phyloP scores from a whole-genome alignment of 148 eudicot genomes.

The Limonium bicolor region DNA sequence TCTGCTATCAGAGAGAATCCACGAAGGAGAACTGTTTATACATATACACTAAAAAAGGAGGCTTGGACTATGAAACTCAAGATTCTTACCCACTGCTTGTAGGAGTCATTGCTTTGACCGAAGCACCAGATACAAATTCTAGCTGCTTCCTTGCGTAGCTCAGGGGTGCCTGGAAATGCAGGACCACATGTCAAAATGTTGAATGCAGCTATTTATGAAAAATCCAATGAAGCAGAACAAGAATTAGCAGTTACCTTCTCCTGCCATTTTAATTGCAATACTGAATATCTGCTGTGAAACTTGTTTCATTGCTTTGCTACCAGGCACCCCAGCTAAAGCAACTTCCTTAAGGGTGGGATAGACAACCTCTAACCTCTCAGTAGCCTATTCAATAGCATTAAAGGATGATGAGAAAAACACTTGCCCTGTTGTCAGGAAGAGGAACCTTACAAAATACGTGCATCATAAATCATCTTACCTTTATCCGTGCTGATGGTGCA shows the following conservation, averaged over 20 bases:
- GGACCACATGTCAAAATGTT: background rate
- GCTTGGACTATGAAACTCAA: background rate
- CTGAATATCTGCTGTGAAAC: conserved; percentile 46
- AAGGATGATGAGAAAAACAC: too few species aligned
- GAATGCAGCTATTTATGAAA: background rate
- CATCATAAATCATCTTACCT: conserved; percentile 24
- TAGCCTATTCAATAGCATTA: too few species aligned
- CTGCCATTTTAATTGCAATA: conserved; percentile 41
- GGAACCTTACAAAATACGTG: too few species aligned
- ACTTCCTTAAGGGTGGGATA: conserved; percentile 72
- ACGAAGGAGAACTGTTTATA: background rate
- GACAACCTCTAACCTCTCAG: conserved; percentile 70
- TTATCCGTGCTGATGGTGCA: conserved; percentile 43
- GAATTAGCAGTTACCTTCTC: conserved; percentile 34
- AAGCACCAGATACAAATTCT: conserved; percentile 44
- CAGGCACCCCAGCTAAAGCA: conserved; percentile 63
- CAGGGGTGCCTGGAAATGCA: conserved; percentile 35
- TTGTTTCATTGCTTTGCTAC: conserved; percentile 85
- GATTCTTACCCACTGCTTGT: conserved; percentile 64
- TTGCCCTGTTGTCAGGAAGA: too few species aligned
- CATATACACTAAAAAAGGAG: background rate
- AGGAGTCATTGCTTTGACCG: conserved; percentile 36
- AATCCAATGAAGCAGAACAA: background rate
- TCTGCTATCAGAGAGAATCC: background rate
- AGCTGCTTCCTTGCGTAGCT: conserved; percentile 52